Percentiles rank a stretch among this genome's conserved stretches.
These are phyloP conservation scores for Prunus salicina DNA, from an alignment of 306 rosid species.

Conservation along the genomic window DNA sequence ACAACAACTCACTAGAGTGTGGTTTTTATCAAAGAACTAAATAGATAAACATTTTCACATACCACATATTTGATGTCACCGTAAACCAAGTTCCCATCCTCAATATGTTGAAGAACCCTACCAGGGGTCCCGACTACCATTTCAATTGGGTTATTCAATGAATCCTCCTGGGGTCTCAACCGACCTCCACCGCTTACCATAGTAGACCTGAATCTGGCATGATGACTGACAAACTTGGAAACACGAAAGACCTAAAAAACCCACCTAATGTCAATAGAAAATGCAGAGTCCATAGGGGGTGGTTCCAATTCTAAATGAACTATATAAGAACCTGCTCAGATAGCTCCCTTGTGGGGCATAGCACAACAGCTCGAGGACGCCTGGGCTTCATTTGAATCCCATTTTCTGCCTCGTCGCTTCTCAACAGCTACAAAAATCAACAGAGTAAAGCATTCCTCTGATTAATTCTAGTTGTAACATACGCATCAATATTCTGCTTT, in stretches of 20 bases:
- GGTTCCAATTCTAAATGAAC: conserved; percentile 21
- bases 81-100: conserved; percentile 87
- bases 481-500: background rate
- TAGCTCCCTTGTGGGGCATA: conserved; percentile 93
- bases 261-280: conserved; percentile 26
- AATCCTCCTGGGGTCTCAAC: conserved; percentile 87
- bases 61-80: conserved; percentile 94
- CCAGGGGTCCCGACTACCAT: conserved; percentile 98
- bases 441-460: background rate
- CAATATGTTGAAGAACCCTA: conserved; percentile 88
- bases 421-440: conserved; percentile 57
- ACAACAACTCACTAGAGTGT: background rate
- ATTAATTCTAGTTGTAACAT: background rate
- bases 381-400: conserved; percentile 76
- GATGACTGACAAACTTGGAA: conserved; percentile 86
- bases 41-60: conserved; percentile 9
- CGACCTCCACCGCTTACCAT: conserved; percentile 98
- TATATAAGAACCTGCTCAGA: conserved; percentile 73
- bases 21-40: background rate
- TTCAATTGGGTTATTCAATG: conserved; percentile 74
- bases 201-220: conserved; percentile 82
- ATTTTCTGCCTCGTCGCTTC: conserved; percentile 68
- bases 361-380: conserved; percentile 88
- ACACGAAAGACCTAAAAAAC: conserved; percentile 78
- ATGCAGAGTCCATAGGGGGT: conserved; percentile 7